Evolutionary conservation across 1,139 yeast species (phyloP).

Genomic region (Pichia sp.): DNA sequence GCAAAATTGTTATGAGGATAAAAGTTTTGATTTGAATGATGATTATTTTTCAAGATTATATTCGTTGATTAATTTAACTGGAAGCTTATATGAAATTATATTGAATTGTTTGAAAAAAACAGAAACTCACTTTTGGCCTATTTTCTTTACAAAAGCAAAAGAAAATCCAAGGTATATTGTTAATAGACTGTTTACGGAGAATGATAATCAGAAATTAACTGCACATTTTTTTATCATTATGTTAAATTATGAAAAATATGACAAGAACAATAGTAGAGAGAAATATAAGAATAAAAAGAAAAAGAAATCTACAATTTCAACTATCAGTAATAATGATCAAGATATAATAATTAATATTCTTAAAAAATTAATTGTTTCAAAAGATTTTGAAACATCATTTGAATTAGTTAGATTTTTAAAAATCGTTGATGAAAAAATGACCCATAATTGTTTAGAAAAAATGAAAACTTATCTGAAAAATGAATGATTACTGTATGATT

Average conservation of each 20-base stretch:
- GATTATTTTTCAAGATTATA: constrained; percentile 26
- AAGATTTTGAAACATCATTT: constrained; percentile 45
- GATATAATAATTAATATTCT: constrained; percentile 36
- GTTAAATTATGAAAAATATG: constrained; percentile 35
- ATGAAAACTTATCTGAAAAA: constrained; percentile 16
- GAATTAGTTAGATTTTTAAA: constrained; percentile 43
- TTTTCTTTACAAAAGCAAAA: constrained; percentile 38
- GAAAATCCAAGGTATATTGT: constrained; percentile 37
- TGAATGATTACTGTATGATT: no score
- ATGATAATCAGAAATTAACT: constrained; percentile 37
- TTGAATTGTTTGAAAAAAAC: constrained; percentile 49
- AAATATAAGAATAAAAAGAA: constrained; percentile 10
- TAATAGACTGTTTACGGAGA: constrained; percentile 31
- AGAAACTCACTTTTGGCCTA: constrained; percentile 57
- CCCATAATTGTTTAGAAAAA: constrained; percentile 20
- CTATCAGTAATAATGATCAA: constrained; percentile 28
- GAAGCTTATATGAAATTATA: constrained; percentile 28
- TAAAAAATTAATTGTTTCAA: constrained; percentile 36
- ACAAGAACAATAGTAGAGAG: constrained; percentile 6
- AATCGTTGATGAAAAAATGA: constrained; percentile 34
- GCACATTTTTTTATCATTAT: constrained; percentile 43
- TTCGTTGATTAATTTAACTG: constrained; percentile 28
- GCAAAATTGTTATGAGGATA: constrained; percentile 26
- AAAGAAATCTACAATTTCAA: constrained; percentile 6
- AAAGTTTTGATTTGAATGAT: constrained; percentile 19